phyloP scores from a whole-genome alignment of 106 monocot species.

The Acanthochlamys bracteata region DNA sequence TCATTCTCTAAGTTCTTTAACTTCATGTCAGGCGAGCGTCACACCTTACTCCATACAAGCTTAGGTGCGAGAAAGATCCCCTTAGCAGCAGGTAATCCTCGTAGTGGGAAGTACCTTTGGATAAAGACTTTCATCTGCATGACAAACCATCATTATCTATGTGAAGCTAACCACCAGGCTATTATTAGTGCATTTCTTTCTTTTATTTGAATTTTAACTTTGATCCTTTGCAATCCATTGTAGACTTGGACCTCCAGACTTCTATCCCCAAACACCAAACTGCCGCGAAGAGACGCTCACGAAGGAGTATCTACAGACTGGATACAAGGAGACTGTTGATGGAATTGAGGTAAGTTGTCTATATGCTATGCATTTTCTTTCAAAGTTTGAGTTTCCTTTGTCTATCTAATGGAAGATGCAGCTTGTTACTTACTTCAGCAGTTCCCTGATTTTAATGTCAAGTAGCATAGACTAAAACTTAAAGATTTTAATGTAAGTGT shows the following conservation, averaged over 20 bases:
- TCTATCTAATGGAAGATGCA: no score
- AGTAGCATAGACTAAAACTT: no score
- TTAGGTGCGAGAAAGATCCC: constrained; percentile 88
- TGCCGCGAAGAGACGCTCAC: constrained; percentile 93
- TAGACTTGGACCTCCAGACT: constrained; percentile 92
- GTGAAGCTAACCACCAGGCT: no score
- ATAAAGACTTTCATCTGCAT: no score
- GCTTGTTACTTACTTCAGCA: no score
- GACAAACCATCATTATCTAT: no score
- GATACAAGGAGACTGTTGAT: constrained; percentile 96
- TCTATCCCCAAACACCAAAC: constrained; percentile 78
- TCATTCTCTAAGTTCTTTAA: no score
- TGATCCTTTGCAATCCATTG: neutral
- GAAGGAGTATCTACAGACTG: constrained; percentile 77
- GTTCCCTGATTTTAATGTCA: no score
- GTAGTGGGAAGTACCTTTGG: no score
- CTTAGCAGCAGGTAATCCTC: constrained; percentile 83
- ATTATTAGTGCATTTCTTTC: neutral
- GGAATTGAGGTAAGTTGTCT: constrained; percentile 99
- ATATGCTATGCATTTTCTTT: constrained; percentile 10
- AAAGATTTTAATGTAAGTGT: no score
- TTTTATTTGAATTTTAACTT: neutral
- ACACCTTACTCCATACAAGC: constrained; percentile 68
- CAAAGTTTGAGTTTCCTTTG: no score
- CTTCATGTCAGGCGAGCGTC: constrained; percentile 48